Evolutionary conservation across 768 basidiomycete species (phyloP), one percentile per base, ranked within the genome.

Genomic region (Podaxis carcinomalis): DNA sequence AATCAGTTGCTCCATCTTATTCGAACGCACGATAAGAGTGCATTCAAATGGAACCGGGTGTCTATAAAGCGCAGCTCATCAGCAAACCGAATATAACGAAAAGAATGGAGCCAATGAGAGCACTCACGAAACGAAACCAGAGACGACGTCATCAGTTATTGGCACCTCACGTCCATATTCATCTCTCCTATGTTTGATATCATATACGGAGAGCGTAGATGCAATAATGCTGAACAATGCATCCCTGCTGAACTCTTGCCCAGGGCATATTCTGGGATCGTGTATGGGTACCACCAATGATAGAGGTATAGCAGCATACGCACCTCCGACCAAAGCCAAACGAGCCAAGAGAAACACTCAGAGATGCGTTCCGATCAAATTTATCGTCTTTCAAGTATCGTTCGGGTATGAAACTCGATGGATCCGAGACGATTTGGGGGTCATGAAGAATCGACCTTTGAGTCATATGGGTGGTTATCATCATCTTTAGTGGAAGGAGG

Each of bases 171-270:
- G 37, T 13, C 62, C 64, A 9, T n/a, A 42, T 5, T 52, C 58
- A 27, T 65, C 64, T 35, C 58, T 62, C 4, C 39, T 50, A 4
- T 57, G 53, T 10, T 19, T 39, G 40, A 65, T 51, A 46, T 62
- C 42, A 53, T 56, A 65, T 9, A 60, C 52, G n/a, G 70, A 61
- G 4, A 73, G 42, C 6, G 69, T 61, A 2, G 62, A 62, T 3
- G 66, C 65, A 0, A 68, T 53, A 4, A 63, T 59, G 23, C 65
- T 60, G 68, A 74, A 75, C 27, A 80, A 14, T 14, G 75, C 77
- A 1, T 74, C 70, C 19, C 80, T 76, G 4, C 77, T 80, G 40
- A 84, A 65, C 50, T 77, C 57, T 25, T 73, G 68, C 5, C 81
- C 83, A n/a, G 79, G 76, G 56, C 80, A 81, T 4, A 77, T 64